Evolutionary conservation across 2,329 filamentous ascomycete genomes (phyloP).

Genomic region (Neoascochyta sp.): DNA sequence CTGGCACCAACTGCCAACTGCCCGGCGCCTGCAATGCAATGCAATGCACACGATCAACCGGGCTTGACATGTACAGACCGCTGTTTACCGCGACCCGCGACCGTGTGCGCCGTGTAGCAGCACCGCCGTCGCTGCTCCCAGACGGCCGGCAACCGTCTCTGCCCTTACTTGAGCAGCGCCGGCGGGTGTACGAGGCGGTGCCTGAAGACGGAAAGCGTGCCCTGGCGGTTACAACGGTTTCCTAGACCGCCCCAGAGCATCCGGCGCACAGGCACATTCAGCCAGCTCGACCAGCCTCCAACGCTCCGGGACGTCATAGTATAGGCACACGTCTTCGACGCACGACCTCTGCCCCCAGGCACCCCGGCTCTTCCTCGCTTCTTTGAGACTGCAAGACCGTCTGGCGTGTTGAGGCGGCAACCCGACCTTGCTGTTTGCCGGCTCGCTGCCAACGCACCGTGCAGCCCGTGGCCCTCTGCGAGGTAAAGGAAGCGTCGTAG

Average conservation of each 20-base stretch:
- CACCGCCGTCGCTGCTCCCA: neutral
- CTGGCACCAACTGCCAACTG: slow-evolving; percentile 18
- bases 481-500: slow-evolving; percentile 11
- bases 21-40: slow-evolving; percentile 13
- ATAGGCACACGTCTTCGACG: slow-evolving; percentile 24
- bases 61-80: slow-evolving; percentile 32
- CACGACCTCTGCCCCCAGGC: slow-evolving; percentile 21
- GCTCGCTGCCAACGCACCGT: slow-evolving; percentile 37
- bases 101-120: slow-evolving; percentile 8
- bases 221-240: slow-evolving; percentile 15
- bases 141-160: slow-evolving; percentile 1
- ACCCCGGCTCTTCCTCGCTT: slow-evolving; percentile 18
- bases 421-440: slow-evolving; percentile 16
- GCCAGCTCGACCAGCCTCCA: slow-evolving; percentile 11
- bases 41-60: slow-evolving; percentile 21
- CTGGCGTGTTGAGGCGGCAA: slow-evolving; percentile 29
- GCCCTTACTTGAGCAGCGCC: slow-evolving; percentile 5
- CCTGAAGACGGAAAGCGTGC: slow-evolving; percentile 4
- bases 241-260: slow-evolving; percentile 20
- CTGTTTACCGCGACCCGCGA: slow-evolving; percentile 33
- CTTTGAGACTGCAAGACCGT: slow-evolving; percentile 15
- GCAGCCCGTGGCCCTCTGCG: slow-evolving; percentile 24
- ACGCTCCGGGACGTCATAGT: slow-evolving; percentile 26
- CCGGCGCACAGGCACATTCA: slow-evolving; percentile 9
- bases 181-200: too few relatives aligned